Base-by-base conservation (phyloP, 2,329 filamentous ascomycete genomes). In the Fusarium goolgardi region DNA sequence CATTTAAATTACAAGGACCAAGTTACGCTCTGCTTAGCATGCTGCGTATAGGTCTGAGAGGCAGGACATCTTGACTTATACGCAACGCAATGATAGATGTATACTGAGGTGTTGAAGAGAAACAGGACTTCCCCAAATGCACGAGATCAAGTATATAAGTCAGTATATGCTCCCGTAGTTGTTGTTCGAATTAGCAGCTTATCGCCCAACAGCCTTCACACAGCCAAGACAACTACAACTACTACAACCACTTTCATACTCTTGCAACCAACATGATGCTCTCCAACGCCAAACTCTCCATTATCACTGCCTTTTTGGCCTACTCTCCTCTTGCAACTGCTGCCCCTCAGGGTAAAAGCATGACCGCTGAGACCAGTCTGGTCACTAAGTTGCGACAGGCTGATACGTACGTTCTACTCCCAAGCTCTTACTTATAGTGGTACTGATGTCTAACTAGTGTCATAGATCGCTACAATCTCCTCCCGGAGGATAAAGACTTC, bases 401-500 rank as follows among this genome's bases (percentile, higher is more conserved):
- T 4, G 79, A 81, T 58, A 78, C 72, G 74, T 79, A 62, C 61
- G 74, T 58, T n/a, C n/a, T 43, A 1, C 18, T 6, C 34, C 16
- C 18, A 11, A 27, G 15, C 13, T n/a, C 13, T 25, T 2, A 4
- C 12, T 6, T 2, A 0, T 1, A 3, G 15, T 7, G 16, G 8
- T 4, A 51, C 67, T 73, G 45, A 73, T n/a, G 3, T 1, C 1
- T 0, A 0, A 2, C 3, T 3, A 13, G 32, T 81, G 79, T 20
- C 16, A 78, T 71, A 23, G 81, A 84, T 62, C 81, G 81, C 44
- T 78, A 79, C 66, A 73, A 73, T n/a, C 79, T 84, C 53, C 78
- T 84, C 6, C 77, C 78, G 6, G 73, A 81, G 27, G 76, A 84
- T 69, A 63, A 75, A 9, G 77, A 84, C 59, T 84, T 85, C 74